Base-by-base conservation (phyloP, 1,284 basidiomycete genomes). In the Thecaphora thlaspeos region DNA sequence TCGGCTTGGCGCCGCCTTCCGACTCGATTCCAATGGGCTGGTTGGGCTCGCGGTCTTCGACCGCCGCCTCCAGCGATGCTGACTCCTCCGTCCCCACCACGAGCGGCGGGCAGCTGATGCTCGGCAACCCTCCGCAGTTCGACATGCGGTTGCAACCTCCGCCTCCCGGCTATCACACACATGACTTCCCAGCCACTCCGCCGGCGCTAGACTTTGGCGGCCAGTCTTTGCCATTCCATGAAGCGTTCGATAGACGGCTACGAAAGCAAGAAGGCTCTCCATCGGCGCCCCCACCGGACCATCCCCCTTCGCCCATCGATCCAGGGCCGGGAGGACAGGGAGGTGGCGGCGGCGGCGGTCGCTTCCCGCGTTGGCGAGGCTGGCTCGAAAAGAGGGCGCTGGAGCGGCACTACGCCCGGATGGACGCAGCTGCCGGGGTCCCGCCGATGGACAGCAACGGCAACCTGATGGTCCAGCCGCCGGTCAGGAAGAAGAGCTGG, bases 301-400 rank as follows among this genome's bases (percentile, higher is more conserved):
- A 42, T 23, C 9, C 17, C 4, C 34, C 34, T 3, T 34, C 38
- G 2, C 32, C 39, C 2, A 12, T 41, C 10, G 30, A 41, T 15
- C 14, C 50, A 2, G 23, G 41, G 9, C 38, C 18, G 21, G 30
- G 39, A 3, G 17, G 40, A 7, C 43, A 43, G 22, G 34, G 36
- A 21, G 48, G 48, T 22, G 49, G 44, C 19, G 23, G 22, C 4
- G 51, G 57, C 37, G 60, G 46, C 28, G 51, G 55, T 7, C 56
- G 64, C 21, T 67, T 67, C 41, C 64, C 64, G 41, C 45, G 64
- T 30, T 67, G 64, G 64, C 49, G 59, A 1, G 43, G 55, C 23
- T 67, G 64, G 64, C 55, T 67, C 19, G 64, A 67, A 30, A 67
- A 67, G 48, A 53, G 64, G 26, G 64, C 61, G 7, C 32, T 67